Conservation (phyloP, 306 rosid genomes). For the Ceratonia siliqua region DNA sequence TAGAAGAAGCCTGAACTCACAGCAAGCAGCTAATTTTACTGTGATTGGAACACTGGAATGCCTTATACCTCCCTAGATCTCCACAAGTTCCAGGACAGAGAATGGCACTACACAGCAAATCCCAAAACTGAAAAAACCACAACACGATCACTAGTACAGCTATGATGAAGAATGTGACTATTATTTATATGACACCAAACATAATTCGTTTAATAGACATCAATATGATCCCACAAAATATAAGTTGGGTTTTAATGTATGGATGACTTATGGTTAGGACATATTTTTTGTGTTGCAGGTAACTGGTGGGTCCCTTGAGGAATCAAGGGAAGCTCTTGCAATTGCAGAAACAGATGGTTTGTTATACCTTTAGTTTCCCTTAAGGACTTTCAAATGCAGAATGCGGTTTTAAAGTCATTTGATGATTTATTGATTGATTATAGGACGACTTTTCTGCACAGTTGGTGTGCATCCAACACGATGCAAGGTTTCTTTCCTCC, state of each 20-base stretch:
- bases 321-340: conserved; percentile 85
- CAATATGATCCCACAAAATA: neutral
- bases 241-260: conserved; percentile 1
- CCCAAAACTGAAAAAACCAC: neutral
- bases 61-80: neutral
- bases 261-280: conserved; percentile 1
- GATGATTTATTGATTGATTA: conserved; percentile 28
- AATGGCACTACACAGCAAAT: neutral
- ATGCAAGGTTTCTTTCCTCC: conserved; percentile 72
- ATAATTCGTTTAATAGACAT: neutral
- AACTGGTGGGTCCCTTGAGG: conserved; percentile 94
- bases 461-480: conserved; percentile 98
- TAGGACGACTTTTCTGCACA: conserved; percentile 91
- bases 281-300: conserved; percentile 61
- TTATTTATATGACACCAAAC: neutral
- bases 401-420: conserved; percentile 32
- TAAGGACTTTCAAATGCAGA: conserved; percentile 14
- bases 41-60: neutral
- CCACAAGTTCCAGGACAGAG: neutral
- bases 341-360: conserved; percentile 92
- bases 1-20: neutral
- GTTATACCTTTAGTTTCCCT: conserved; percentile 11
- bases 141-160: neutral
- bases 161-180: neutral
- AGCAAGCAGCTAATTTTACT: neutral